Conservation (phyloP, 768 basidiomycete species). For the Mycena indigotica region DNA sequence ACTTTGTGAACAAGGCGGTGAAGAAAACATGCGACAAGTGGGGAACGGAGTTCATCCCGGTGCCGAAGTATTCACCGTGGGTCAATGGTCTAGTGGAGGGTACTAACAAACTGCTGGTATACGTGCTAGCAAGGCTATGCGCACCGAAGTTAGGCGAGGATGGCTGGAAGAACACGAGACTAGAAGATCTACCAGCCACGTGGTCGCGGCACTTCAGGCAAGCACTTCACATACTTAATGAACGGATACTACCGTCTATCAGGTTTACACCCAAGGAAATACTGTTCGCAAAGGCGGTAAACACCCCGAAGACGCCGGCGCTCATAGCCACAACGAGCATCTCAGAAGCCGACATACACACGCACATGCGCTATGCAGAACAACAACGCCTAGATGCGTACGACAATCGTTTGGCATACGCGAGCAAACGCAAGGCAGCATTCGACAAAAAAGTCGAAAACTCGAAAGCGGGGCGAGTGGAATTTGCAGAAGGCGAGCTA, state of each 20-base stretch:
- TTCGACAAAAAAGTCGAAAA: neutral
- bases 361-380: neutral
- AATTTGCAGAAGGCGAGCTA: neutral
- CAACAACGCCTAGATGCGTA: neutral
- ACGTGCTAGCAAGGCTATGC: constrained; percentile 21
- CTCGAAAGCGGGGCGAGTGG: neutral
- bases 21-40: constrained; percentile 23
- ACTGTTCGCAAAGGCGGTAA: neutral
- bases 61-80: constrained; percentile 17
- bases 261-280: neutral
- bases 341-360: neutral
- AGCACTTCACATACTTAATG: constrained; percentile 7
- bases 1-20: constrained; percentile 26
- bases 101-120: constrained; percentile 26
- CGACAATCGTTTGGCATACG: neutral
- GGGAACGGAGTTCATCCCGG: constrained; percentile 24
- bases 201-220: constrained; percentile 30
- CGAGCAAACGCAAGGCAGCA: neutral
- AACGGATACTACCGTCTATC: neutral
- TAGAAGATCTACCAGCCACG: constrained; percentile 14
- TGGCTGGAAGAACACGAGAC: neutral
- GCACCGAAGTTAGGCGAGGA: constrained; percentile 25
- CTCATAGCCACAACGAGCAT: neutral
- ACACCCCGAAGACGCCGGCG: neutral
- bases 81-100: constrained; percentile 33